phyloP scores from a whole-genome alignment of 768 basidiomycete species.

The Tubosaeta sp. region DNA sequence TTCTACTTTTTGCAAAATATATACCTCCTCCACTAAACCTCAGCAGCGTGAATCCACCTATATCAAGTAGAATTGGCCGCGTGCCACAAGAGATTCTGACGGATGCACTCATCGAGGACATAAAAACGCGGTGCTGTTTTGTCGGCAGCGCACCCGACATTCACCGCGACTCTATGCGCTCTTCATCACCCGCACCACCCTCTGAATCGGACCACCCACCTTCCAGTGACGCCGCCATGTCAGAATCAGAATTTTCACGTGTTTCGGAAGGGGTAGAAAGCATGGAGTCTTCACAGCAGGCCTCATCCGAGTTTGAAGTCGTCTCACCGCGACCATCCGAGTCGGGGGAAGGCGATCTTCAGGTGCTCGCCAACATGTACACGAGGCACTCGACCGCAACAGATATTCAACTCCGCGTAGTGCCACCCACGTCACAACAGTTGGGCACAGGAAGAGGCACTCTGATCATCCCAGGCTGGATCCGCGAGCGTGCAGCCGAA shows the following conservation, averaged over 20 bases:
- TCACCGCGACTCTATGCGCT: conserved; percentile 30
- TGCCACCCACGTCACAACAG: conserved; percentile 63
- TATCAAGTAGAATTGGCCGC: conserved; percentile 56
- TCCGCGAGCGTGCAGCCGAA: conserved; percentile 88
- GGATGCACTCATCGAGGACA: conserved; percentile 79
- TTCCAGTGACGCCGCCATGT: conserved; percentile 54
- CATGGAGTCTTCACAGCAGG: conserved; percentile 43
- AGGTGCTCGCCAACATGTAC: conserved; percentile 67
- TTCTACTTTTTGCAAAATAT: conserved; percentile 81
- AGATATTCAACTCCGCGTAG: conserved; percentile 63
- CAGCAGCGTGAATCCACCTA: conserved; percentile 58
- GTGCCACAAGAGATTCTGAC: conserved; percentile 80
- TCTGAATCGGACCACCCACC: conserved; percentile 41
- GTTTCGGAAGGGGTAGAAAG: conserved; percentile 47
- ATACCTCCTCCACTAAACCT: conserved; percentile 76
- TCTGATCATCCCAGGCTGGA: conserved; percentile 89
- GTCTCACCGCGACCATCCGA: conserved; percentile 36
- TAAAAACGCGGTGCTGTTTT: conserved; percentile 87
- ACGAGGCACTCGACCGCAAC: conserved; percentile 74
- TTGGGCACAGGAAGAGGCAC: conserved; percentile 72
- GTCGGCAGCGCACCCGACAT: conserved; percentile 62
- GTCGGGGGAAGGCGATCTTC: conserved; percentile 34
- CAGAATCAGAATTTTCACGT: conserved; percentile 66
- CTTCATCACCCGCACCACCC: conserved; percentile 26
- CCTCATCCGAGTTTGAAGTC: conserved; percentile 52